Conservation (phyloP, 495 filamentous ascomycete species). For the Sordaria brevicollis region DNA sequence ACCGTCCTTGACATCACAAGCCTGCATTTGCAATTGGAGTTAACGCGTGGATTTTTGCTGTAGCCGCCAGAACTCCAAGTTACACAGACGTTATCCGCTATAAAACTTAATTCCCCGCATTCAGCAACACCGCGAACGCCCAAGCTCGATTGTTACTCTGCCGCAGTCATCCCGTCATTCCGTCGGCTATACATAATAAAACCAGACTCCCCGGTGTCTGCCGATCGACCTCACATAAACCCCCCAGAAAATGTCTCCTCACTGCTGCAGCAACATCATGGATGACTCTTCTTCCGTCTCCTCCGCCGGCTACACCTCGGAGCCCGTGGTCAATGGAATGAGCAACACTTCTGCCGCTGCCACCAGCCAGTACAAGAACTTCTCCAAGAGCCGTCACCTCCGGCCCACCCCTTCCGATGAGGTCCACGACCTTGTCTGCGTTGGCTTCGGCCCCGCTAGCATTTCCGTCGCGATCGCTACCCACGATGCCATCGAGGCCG, state of each 20-base stretch:
- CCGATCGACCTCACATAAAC: background rate
- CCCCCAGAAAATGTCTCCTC: constrained; percentile 15
- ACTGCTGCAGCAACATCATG: constrained; percentile 13
- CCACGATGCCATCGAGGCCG: constrained; percentile 51
- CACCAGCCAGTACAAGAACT: constrained; percentile 1
- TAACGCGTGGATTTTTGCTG: background rate
- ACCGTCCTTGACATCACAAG: background rate
- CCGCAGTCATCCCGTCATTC: background rate
- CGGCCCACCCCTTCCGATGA: constrained; percentile 29
- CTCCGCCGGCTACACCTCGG: constrained; percentile 1
- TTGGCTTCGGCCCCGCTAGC: constrained; percentile 90
- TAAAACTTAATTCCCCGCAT: background rate
- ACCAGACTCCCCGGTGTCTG: background rate
- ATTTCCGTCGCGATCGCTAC: constrained; percentile 87
- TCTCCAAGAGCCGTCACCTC: constrained; percentile 14
- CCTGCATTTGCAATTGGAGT: background rate
- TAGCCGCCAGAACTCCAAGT: background rate
- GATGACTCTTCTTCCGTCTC: constrained; percentile 1
- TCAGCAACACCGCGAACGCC: background rate
- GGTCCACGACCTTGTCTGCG: constrained; percentile 73
- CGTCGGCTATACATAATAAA: background rate
- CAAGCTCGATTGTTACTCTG: background rate
- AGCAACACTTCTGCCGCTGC: background rate
- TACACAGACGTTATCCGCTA: background rate
- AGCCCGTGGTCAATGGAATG: constrained; percentile 1